Evolutionary conservation across 257 asterid genomes (phyloP).

Genomic region (Capsicum rhomboideum): DNA sequence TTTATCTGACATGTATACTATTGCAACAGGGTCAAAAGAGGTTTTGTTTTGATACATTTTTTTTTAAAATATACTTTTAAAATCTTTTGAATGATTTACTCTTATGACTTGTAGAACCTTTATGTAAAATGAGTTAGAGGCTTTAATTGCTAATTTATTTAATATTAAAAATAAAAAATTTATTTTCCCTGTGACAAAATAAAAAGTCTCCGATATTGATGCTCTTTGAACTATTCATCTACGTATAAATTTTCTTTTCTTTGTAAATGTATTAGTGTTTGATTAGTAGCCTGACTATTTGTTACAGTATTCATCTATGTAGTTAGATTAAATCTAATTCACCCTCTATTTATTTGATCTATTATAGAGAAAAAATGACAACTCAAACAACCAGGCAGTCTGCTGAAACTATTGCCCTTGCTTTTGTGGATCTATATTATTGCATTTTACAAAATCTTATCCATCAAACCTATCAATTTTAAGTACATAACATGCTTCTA

Average conservation of each 20-base stretch:
- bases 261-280: too few relatives aligned
- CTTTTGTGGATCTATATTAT: too few relatives aligned
- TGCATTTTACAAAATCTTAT: too few relatives aligned
- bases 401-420: too few relatives aligned
- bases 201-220: neutral
- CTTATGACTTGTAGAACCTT: neutral
- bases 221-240: neutral
- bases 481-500: too few relatives aligned
- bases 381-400: neutral
- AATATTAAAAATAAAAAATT: too few relatives aligned
- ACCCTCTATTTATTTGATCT: too few relatives aligned
- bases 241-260: neutral
- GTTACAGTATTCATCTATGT: neutral
- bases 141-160: neutral
- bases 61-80: neutral
- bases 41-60: neutral
- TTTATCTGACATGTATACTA: neutral
- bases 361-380: neutral
- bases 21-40: neutral
- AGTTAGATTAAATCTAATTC: too few relatives aligned
- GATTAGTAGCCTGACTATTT: neutral
- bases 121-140: too few relatives aligned
- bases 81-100: neutral
- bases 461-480: too few relatives aligned
- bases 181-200: neutral